Evolutionary conservation across 345 rosid species (phyloP), one percentile per base, ranked within the genome.

Genomic region (Eucalyptus polyanthemos): DNA sequence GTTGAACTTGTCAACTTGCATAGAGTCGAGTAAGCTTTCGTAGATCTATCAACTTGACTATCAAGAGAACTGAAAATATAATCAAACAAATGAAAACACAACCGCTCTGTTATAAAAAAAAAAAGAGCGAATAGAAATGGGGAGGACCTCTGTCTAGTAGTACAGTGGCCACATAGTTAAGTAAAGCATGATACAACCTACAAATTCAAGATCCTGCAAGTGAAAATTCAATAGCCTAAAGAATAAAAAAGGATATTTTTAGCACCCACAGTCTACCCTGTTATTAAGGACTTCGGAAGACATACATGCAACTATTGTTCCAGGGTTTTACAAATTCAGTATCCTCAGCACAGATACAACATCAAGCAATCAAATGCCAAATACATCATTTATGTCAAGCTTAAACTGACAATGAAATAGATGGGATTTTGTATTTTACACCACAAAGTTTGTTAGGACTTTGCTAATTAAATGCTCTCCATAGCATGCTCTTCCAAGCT

Each of bases 381-480:
- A 72, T 34, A 34, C 45, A 16, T 72, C 14, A 72, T 9, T 72
- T 34, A 72, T 37, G 44, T 34, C 81, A 34, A 72, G 44, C 13
- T 72, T 25, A 45, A 44, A 85, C 53, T 7, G 53, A 85, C 31
- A 45, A 45, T n/a, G 34, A 9, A 50, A 50, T n/a, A 45, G 87
- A n/a, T 83, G 24, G 34, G 24, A 29, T n/a, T 25, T 31, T 24
- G 40, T 15, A 67, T 88, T n/a, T 88, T 92, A 94, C 89, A 89
- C 80, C 54, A 92, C 95, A 50, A 96, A 96, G 90, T 96, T 96
- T 1, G 96, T 95, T 42, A 89, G 90, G 29, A 97, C 97, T 93
- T 96, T 96, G 92, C 95, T 91, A 10, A 94, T 94, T n/a, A 97
- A 89, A 94, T 97, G 98, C 93, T 97, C 96, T 86, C 97, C 99